Percentiles rank a stretch among this genome's conserved stretches.
Evolutionary conservation across 148 eudicot species (phyloP).

Genomic region (Heliamphora exappendiculata): DNA sequence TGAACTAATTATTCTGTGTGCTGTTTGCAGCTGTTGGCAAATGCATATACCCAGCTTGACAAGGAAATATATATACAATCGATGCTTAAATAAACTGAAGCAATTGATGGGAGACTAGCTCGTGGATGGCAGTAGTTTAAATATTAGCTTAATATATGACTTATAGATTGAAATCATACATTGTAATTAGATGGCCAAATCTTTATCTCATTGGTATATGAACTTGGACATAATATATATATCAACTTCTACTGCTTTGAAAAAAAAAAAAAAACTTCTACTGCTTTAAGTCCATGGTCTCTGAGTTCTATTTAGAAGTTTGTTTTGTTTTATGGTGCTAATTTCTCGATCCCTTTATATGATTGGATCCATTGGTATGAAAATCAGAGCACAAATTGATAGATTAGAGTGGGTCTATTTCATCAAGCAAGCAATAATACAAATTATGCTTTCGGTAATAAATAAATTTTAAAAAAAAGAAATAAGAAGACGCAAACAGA

Average conservation of each 20-base stretch:
- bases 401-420: too few relatives aligned
- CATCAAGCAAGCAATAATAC: too few relatives aligned
- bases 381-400: too few relatives aligned
- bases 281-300: neutral
- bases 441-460: too few relatives aligned
- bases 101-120: neutral
- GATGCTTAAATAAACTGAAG: neutral
- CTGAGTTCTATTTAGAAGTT: neutral
- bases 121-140: neutral
- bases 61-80: neutral
- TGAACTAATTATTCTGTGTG: neutral
- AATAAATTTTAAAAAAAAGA: too few relatives aligned
- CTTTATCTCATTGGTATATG: neutral
- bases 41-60: neutral
- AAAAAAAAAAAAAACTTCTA: too few relatives aligned
- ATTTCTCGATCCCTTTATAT: too few relatives aligned
- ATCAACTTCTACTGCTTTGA: neutral
- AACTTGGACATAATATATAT: neutral
- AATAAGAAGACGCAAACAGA: too few relatives aligned
- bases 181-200: neutral
- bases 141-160: neutral
- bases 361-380: too few relatives aligned
- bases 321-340: neutral
- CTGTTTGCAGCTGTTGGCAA: constrained; percentile 4
- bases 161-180: neutral